These are phyloP conservation scores for Pogostemon cablin DNA, from an alignment of 257 asterid species.

Conservation along the genomic window DNA sequence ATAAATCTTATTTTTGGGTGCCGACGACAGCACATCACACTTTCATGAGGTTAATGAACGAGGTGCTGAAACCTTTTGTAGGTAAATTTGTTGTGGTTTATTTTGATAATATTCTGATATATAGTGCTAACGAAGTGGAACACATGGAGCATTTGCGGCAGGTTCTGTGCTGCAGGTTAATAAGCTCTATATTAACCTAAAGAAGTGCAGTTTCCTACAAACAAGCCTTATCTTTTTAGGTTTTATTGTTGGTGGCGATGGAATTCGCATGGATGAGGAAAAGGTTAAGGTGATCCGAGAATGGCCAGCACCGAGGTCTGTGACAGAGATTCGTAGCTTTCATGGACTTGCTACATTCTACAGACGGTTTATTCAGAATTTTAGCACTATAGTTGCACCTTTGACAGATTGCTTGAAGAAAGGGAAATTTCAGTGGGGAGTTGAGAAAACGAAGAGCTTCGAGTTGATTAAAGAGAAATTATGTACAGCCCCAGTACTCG, in stretches of 20 bases:
- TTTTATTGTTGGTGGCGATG: too few species aligned
- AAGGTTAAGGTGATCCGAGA: neutral
- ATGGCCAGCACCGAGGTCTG: neutral
- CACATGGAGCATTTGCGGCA: neutral
- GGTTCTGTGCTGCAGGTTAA: neutral
- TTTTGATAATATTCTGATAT: too few species aligned
- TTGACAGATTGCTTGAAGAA: too few species aligned
- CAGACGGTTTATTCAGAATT: neutral
- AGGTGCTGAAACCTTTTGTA: too few species aligned
- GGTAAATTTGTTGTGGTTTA: too few species aligned
- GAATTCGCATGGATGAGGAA: neutral
- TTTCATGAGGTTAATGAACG: too few species aligned
- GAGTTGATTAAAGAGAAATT: neutral
- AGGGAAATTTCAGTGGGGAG: too few species aligned
- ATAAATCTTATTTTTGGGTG: too few species aligned
- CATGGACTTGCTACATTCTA: conserved; percentile 18
- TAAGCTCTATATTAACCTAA: neutral
- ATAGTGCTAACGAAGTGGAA: neutral
- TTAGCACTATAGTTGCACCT: neutral
- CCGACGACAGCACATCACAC: too few species aligned
- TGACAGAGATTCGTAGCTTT: neutral
- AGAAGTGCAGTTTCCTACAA: too few species aligned
- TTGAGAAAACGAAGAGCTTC: neutral
- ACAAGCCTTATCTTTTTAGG: too few species aligned
- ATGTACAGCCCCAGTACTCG: neutral